These are phyloP conservation scores for Chloris gayana DNA, from an alignment of 176 grass and related monocot genomes.

Conservation along the genomic window DNA sequence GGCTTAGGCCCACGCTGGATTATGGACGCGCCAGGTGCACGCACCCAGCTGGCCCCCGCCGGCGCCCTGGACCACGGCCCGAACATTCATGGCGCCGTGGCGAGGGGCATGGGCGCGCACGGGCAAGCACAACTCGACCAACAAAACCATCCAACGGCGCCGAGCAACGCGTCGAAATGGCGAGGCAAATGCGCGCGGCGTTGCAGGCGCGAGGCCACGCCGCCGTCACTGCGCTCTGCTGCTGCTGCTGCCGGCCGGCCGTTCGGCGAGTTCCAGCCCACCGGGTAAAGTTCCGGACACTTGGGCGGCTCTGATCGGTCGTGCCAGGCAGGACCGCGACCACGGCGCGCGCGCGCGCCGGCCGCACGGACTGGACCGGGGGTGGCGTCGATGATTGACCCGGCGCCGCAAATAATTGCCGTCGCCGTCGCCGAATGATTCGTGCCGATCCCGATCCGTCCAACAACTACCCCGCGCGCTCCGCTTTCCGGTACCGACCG, in stretches of 20 bases:
- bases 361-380: not conserved
- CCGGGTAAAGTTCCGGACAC: not conserved
- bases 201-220: not conserved
- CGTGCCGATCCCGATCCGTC: constrained; percentile 8
- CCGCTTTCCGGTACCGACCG: constrained; percentile 9
- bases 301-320: not conserved
- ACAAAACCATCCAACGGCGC: not conserved
- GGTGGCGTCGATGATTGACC: not conserved
- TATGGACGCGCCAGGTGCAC: constrained; percentile 15
- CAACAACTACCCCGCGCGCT: not conserved
- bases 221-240: not conserved
- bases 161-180: not conserved
- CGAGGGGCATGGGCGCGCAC: not conserved
- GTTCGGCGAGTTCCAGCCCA: not conserved
- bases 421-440: constrained; percentile 31
- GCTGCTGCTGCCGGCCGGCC: not conserved
- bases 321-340: not conserved
- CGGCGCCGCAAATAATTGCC: not conserved
- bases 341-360: not conserved
- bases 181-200: not conserved
- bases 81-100: constrained; percentile 20
- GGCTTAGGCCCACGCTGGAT: not conserved
- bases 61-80: constrained; percentile 1
- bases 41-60: not conserved
- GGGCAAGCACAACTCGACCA: not conserved